Conservation (phyloP, 2,329 filamentous ascomycete species). For the Botrytis galanthina region DNA sequence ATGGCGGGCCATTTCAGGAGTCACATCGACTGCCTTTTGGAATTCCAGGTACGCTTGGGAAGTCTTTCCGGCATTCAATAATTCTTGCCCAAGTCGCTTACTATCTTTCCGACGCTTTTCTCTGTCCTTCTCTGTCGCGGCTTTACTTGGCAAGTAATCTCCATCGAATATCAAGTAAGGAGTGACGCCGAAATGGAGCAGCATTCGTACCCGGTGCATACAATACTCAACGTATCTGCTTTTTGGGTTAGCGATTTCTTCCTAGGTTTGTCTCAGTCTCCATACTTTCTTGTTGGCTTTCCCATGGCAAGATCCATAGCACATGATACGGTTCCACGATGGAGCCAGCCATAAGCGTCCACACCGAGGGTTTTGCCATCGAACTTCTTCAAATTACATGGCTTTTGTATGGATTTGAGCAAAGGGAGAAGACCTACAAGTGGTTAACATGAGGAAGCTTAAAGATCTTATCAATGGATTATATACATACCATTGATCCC, state of each 20-base stretch:
- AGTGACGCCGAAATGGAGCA: conserved; percentile 88
- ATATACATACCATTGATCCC: conserved; percentile 25
- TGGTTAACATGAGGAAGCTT: conserved; percentile 26
- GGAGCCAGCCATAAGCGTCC: conserved; percentile 97
- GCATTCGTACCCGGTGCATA: conserved; percentile 89
- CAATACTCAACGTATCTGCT: conserved; percentile 83
- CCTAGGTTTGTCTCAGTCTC: neutral
- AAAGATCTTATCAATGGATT: conserved; percentile 1
- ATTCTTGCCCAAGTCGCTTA: conserved; percentile 70
- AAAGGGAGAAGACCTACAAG: conserved; percentile 75
- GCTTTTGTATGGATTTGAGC: conserved; percentile 93
- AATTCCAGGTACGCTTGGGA: conserved; percentile 80
- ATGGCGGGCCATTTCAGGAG: conserved; percentile 88
- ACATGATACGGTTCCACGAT: conserved; percentile 86
- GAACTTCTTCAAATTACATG: conserved; percentile 82
- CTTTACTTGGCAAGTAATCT: conserved; percentile 91
- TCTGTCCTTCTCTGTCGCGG: conserved; percentile 76
- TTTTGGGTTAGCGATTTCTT: conserved; percentile 16
- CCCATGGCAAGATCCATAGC: conserved; percentile 86
- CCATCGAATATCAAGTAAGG: conserved; percentile 97
- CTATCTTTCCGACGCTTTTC: conserved; percentile 74
- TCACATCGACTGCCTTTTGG: conserved; percentile 94
- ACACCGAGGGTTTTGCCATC: conserved; percentile 86
- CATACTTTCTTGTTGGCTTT: conserved; percentile 83
- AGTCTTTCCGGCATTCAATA: conserved; percentile 77